Evolutionary conservation across 306 rosid species (phyloP), one percentile per base, ranked within the genome.

Genomic region (Alnus rubra): DNA sequence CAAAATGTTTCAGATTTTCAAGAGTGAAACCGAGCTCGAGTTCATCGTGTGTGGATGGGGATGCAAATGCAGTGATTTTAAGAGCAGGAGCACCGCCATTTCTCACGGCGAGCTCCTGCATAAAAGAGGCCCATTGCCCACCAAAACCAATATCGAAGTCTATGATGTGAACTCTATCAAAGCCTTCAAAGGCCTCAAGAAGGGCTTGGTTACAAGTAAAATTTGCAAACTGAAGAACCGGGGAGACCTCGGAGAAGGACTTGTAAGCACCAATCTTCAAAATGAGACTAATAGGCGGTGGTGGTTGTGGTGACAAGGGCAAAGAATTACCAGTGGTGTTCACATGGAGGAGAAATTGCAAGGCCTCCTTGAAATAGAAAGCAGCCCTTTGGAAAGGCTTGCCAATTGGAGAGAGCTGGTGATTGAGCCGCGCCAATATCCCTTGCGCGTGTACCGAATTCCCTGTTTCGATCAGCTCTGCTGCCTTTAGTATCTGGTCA

Each of bases 361-460:
- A 82, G 71, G 98, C 97, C 84, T 94, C 98, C 89, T 90, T 92
- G 81, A 89, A 82, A 75, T 91, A 92, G 37, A 89, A 92, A 86
- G 98, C 91, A 86, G 97, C 97, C 97, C 97, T 91, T 28, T 87
- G 97, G 73, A 91, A 91, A 83, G 97, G 98, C 93, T 87, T 94
- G 58, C 97, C 97, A 76, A 85, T 82, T 15, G 98, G 95, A 79
- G 97, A 86, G 85, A 94, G 93, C 87, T 89, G 97, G 90, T 94
- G 98, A 94, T 94, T 94, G 98, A 94, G 98, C 97, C 98, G 97
- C 98, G 98, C 98, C 97, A 94, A 94, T 94, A 94, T 94, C 98
- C 92, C 98, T 83, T 89, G 97, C 97, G 97, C 98, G 89, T 79
- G 92, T 79, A 80, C 92, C 84, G 89, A 89, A 78, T 89, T 92